Base-by-base conservation (phyloP, 352 stramenopile species). In the Globisporangium nodosum region DNA sequence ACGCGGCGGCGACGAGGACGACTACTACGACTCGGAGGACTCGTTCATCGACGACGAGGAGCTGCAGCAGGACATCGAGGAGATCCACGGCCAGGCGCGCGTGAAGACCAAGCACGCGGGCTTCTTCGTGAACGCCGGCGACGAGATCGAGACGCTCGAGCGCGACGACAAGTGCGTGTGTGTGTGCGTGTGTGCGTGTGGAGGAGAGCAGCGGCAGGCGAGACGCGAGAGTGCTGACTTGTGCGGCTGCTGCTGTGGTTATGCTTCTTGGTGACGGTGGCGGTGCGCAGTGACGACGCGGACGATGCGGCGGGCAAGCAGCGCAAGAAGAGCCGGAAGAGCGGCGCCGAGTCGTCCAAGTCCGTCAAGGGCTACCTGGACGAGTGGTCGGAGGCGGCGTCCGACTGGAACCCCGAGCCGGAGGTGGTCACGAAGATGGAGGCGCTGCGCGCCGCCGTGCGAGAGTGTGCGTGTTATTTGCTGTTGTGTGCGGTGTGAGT, bases 1-100 rank as follows among this genome's bases (percentile, higher is more conserved):
- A 13, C 57, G 76, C 3, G 72, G 85, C 33, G 69, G 71, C 21
- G 85, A 92, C 45, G 80, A 92, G 61, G 85, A 94, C 60, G 83
- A 94, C 56, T 68, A 93, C 61, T 94, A 94, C 66, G 85, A 94
- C 69, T 90, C 81, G 63, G 85, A 94, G 56, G 85, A 94, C 65
- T 92, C 85, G 58, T 94, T 94, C 53, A 94, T 94, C 52, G 85
- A 94, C 55, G 85, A 94, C 59, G 50, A 58, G 16, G 83, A 94
- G 68, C 70, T 94, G 21, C 83, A 92, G 60, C 77, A 92, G 59
- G 81, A 91, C 58, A 94, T 94, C 52, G 83, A 94, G 61, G 83
- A 92, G 39, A 79, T 88, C 30, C 68, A 86, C 65, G 81, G 61
- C 4, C 81, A 92, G 42, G 80, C 70, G 4, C 73, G 73, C 45